Conservation (phyloP, 139 green algal genomes). For the Chlamydomonas sp. region DNA sequence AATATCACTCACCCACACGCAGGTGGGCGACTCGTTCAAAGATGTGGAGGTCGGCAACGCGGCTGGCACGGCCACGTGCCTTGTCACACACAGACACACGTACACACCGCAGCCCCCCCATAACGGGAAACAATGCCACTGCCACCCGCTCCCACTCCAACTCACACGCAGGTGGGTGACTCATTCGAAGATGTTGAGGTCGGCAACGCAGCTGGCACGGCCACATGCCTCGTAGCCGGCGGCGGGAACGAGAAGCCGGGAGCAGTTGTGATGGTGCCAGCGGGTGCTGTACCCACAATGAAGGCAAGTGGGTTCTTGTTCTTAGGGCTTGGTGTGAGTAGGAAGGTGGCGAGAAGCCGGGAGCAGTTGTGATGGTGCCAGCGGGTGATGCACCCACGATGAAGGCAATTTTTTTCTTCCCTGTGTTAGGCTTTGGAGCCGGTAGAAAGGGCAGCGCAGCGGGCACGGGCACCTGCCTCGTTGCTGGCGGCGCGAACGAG, state of each 20-base stretch:
- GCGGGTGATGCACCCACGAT: slow-evolving; percentile 57
- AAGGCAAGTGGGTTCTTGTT: slow-evolving; percentile 39
- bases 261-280: slow-evolving; percentile 14
- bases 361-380: slow-evolving; percentile 16
- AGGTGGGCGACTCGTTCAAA: too few species aligned
- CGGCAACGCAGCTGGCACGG: slow-evolving; percentile 59
- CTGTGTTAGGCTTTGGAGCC: too few species aligned
- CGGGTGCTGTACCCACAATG: slow-evolving; percentile 58
- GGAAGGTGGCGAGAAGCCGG: slow-evolving; percentile 44
- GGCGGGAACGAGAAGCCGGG: slow-evolving; percentile 49
- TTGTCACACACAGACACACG: slow-evolving; percentile 23
- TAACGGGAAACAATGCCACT: too few species aligned
- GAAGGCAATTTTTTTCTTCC: slow-evolving; percentile 37
- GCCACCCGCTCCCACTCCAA: too few species aligned
- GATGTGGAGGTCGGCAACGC: slow-evolving; percentile 49
- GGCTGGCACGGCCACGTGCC: slow-evolving; percentile 54
- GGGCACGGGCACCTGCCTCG: slow-evolving; percentile 58
- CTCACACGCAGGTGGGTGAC: too few species aligned
- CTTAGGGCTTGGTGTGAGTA: too few species aligned
- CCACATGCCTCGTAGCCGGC: slow-evolving; percentile 54
- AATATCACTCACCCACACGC: not conserved
- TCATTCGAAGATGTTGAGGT: slow-evolving; percentile 23
- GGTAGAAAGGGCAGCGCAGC: too few species aligned
- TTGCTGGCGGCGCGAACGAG: slow-evolving; percentile 48
- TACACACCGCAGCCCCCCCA: not conserved